Conservation (phyloP, 768 basidiomycete species). For the Aureoboletus auriporus region DNA sequence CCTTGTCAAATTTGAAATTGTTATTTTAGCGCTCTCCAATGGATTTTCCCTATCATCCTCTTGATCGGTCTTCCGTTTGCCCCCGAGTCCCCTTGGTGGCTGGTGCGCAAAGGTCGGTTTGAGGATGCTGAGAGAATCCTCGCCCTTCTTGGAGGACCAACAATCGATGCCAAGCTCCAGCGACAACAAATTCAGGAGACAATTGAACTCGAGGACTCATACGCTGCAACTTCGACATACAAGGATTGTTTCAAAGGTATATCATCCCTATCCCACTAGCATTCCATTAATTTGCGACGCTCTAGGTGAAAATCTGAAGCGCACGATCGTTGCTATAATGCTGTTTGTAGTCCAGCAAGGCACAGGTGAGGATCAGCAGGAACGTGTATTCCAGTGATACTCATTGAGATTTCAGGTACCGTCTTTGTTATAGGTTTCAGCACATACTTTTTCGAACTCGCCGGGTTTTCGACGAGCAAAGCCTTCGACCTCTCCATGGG, state of each 20-base stretch:
- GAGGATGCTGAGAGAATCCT: slow-evolving; percentile 23
- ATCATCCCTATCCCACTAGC: neutral
- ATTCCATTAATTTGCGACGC: neutral
- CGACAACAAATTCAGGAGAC: slow-evolving; percentile 26
- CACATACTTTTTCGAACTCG: slow-evolving; percentile 35
- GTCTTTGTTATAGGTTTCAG: slow-evolving; percentile 27
- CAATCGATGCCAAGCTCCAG: slow-evolving; percentile 21
- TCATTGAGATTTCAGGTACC: slow-evolving; percentile 11
- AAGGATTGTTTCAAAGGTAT: slow-evolving; percentile 30
- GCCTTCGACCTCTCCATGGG: slow-evolving; percentile 32
- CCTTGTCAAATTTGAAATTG: neutral
- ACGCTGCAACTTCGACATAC: slow-evolving; percentile 26
- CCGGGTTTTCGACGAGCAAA: slow-evolving; percentile 25
- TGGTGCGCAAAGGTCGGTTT: slow-evolving; percentile 27
- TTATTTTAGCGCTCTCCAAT: slow-evolving; percentile 24
- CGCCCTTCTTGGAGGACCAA: slow-evolving; percentile 15
- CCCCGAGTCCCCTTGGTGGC: slow-evolving; percentile 33
- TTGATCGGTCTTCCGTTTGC: slow-evolving; percentile 29
- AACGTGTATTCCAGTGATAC: neutral
- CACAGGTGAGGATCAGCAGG: slow-evolving; percentile 11
- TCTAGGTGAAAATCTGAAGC: slow-evolving; percentile 21
- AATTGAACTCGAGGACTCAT: slow-evolving; percentile 26
- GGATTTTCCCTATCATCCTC: slow-evolving; percentile 31
- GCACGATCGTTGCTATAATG: slow-evolving; percentile 28
- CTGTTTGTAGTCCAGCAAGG: slow-evolving; percentile 27